Conservation (phyloP, 2,329 filamentous ascomycete species). For the Aspergillus fischeri region DNA sequence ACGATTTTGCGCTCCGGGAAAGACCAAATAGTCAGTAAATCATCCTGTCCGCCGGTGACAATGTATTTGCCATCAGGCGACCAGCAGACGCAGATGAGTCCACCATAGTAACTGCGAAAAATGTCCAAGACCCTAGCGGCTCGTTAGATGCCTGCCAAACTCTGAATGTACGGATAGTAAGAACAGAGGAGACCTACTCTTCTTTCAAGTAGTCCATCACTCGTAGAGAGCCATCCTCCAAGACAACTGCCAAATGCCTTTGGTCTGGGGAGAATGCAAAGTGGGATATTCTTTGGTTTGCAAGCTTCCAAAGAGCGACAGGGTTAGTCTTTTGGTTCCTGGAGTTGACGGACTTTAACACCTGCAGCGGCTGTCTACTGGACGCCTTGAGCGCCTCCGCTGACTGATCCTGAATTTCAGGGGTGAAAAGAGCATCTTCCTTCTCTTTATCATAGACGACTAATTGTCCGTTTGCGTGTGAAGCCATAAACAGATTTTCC, state of each 20-base stretch:
- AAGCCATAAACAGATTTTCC: constrained; percentile 86
- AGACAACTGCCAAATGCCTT: constrained; percentile 80
- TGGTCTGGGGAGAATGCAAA: constrained; percentile 91
- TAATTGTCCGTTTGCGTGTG: constrained; percentile 85
- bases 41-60: constrained; percentile 91
- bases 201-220: constrained; percentile 91
- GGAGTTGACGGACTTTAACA: constrained; percentile 89
- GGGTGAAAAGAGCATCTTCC: constrained; percentile 74
- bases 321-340: constrained; percentile 92
- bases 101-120: constrained; percentile 90
- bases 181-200: constrained; percentile 55
- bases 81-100: constrained; percentile 91
- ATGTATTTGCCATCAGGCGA: constrained; percentile 96
- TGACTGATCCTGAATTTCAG: constrained; percentile 51
- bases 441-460: constrained; percentile 98
- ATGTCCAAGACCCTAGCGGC: constrained; percentile 69
- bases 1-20: constrained; percentile 78
- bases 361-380: constrained; percentile 51
- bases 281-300: constrained; percentile 83
- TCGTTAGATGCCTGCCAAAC: constrained; percentile 3
- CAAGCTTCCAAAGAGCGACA: constrained; percentile 86
- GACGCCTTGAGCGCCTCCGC: constrained; percentile 24
- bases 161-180: constrained; percentile 1
- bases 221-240: constrained; percentile 83
- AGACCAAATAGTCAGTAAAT: constrained; percentile 94